Percentiles rank a stretch among this genome's conserved stretches.
phyloP scores from a whole-genome alignment of 176 grass and related monocot species.

The Carex cristatella region DNA sequence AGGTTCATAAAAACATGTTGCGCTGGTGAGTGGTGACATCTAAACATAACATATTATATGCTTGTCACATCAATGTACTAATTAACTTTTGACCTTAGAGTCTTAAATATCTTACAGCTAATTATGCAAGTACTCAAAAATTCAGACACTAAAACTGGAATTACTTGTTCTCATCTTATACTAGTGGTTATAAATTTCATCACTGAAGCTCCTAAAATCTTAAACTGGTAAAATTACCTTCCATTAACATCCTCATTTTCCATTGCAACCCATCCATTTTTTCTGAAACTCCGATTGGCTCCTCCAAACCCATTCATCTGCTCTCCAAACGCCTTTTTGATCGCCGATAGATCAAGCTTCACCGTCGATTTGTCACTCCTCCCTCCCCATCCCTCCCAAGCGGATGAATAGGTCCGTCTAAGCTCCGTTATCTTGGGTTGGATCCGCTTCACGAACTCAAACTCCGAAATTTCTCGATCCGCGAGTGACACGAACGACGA shows the following conservation, averaged over 20 bases:
- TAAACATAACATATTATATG: neutral
- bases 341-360: slow-evolving; percentile 61
- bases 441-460: slow-evolving; percentile 64
- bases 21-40: neutral
- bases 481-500: slow-evolving; percentile 39
- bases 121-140: neutral
- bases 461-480: slow-evolving; percentile 75
- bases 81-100: neutral
- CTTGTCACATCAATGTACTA: neutral
- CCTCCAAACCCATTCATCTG: slow-evolving; percentile 31
- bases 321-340: slow-evolving; percentile 43
- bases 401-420: slow-evolving; percentile 45
- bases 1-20: neutral
- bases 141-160: neutral
- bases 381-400: slow-evolving; percentile 31
- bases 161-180: neutral
- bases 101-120: neutral
- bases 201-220: neutral
- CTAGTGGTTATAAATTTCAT: too few relatives aligned
- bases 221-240: neutral
- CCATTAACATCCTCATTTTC: slow-evolving; percentile 17
- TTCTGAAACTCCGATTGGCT: slow-evolving; percentile 6
- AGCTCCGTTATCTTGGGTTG: slow-evolving; percentile 74
- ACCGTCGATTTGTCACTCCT: slow-evolving; percentile 39
- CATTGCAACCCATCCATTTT: slow-evolving; percentile 6